Percentiles rank a stretch among this genome's conserved stretches.
Evolutionary conservation across 805 yeast genomes (phyloP).

Genomic region (Wickerhamomyces bisporus): DNA sequence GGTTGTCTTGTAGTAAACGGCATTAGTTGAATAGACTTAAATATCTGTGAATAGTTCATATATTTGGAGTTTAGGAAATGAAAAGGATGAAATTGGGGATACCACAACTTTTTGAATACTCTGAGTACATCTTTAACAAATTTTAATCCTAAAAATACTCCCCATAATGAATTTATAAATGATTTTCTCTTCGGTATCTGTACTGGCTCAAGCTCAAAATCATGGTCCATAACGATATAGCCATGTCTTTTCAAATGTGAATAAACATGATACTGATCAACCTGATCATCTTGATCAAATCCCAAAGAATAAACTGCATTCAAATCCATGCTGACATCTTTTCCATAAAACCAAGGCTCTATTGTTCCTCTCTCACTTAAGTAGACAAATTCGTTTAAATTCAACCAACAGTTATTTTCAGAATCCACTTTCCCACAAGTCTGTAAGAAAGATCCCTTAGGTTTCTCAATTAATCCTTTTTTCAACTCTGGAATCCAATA

Average conservation of each 20-base stretch:
- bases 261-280: slow-evolving; percentile 62
- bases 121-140: too few species aligned
- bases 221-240: slow-evolving; percentile 47
- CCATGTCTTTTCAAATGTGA: slow-evolving; percentile 75
- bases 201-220: too few species aligned
- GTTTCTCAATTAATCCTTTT: slow-evolving; percentile 37
- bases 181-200: slow-evolving; percentile 9
- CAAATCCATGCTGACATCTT: slow-evolving; percentile 44
- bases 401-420: slow-evolving; percentile 45
- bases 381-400: slow-evolving; percentile 67
- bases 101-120: slow-evolving; percentile 7
- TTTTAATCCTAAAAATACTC: too few species aligned
- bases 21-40: slow-evolving; percentile 25
- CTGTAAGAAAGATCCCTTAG: slow-evolving; percentile 69
- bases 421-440: slow-evolving; percentile 62
- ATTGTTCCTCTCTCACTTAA: slow-evolving; percentile 75
- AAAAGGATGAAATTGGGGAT: slow-evolving; percentile 12
- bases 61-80: slow-evolving; percentile 16
- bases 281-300: slow-evolving; percentile 34
- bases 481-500: slow-evolving; percentile 32
- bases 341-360: slow-evolving; percentile 31
- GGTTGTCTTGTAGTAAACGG: slow-evolving; percentile 14
- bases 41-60: slow-evolving; percentile 25
- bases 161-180: not conserved
- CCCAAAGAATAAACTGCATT: slow-evolving; percentile 58